Conservation (phyloP, 192 early-diverging fungal genomes). For the Backusella luteola region DNA sequence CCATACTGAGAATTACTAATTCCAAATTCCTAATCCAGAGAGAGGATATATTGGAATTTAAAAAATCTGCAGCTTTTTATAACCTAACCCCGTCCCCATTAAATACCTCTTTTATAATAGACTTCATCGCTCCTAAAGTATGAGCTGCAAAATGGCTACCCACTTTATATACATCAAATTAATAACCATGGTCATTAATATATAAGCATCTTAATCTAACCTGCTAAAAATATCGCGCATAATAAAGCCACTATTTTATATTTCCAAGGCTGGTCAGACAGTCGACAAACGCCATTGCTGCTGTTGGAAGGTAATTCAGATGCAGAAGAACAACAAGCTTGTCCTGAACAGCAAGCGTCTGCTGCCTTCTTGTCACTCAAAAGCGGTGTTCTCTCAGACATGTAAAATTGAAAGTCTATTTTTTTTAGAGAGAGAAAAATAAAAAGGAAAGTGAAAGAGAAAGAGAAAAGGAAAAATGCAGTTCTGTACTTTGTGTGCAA, state of each 20-base stretch:
- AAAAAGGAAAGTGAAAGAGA: background rate
- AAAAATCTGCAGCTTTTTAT: background rate
- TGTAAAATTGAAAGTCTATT: background rate
- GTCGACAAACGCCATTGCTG: slow-evolving; percentile 13
- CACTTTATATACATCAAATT: slow-evolving; percentile 37
- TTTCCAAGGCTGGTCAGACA: slow-evolving; percentile 39
- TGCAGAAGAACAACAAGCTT: slow-evolving; percentile 17
- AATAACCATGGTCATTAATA: background rate
- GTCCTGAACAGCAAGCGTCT: slow-evolving; percentile 5
- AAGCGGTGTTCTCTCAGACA: slow-evolving; percentile 4
- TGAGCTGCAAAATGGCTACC: slow-evolving; percentile 74
- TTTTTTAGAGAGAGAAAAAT: background rate
- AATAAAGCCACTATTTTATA: slow-evolving; percentile 57
- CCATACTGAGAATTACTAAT: slow-evolving; percentile 64
- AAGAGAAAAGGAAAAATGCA: background rate
- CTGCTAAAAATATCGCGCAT: slow-evolving; percentile 57
- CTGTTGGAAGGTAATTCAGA: background rate
- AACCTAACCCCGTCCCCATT: background rate
- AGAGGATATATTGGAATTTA: slow-evolving; percentile 15
- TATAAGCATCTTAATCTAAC: slow-evolving; percentile 31
- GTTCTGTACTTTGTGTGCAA: background rate
- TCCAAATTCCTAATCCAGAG: slow-evolving; percentile 48
- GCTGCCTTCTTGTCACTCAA: background rate
- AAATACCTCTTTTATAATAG: slow-evolving; percentile 70
- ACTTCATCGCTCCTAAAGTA: slow-evolving; percentile 70